These are phyloP conservation scores for Paramecium pentaurelia DNA, from an alignment of 73 alveolate species.

Conservation along the genomic window DNA sequence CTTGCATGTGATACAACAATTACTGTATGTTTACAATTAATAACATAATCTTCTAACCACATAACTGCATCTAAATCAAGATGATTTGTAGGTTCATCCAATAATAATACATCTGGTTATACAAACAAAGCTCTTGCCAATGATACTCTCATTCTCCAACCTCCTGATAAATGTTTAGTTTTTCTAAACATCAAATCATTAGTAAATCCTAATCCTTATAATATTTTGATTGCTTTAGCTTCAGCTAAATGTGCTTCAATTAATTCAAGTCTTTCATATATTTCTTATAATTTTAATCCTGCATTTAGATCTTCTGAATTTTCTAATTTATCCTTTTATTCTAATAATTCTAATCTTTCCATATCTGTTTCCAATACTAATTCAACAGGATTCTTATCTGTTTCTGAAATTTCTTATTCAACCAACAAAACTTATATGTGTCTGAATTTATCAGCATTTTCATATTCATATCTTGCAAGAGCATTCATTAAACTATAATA, in stretches of 20 bases:
- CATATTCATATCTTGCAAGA: slow-evolving; percentile 93
- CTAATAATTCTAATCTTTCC: slow-evolving; percentile 53
- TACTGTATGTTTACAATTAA: slow-evolving; percentile 93
- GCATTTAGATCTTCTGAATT: slow-evolving; percentile 51
- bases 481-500: slow-evolving; percentile 79
- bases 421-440: slow-evolving; percentile 91
- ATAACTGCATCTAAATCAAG: slow-evolving; percentile 97
- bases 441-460: slow-evolving; percentile 73
- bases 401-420: slow-evolving; percentile 92
- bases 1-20: slow-evolving; percentile 99
- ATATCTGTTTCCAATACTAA: slow-evolving; percentile 59
- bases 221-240: slow-evolving; percentile 85
- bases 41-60: slow-evolving; percentile 97
- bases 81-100: slow-evolving; percentile 99
- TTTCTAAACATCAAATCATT: slow-evolving; percentile 79
- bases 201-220: slow-evolving; percentile 92
- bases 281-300: slow-evolving; percentile 69
- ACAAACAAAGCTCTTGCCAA: slow-evolving; percentile 97
- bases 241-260: slow-evolving; percentile 93
- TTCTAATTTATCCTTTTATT: slow-evolving; percentile 65
- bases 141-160: slow-evolving; percentile 99
- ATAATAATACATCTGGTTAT: slow-evolving; percentile 94
- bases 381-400: slow-evolving; percentile 81
- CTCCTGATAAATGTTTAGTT: slow-evolving; percentile 92
- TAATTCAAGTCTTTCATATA: slow-evolving; percentile 81